Conservation (phyloP, 1,284 basidiomycete species). For the Pyrrhoderma noxium region DNA sequence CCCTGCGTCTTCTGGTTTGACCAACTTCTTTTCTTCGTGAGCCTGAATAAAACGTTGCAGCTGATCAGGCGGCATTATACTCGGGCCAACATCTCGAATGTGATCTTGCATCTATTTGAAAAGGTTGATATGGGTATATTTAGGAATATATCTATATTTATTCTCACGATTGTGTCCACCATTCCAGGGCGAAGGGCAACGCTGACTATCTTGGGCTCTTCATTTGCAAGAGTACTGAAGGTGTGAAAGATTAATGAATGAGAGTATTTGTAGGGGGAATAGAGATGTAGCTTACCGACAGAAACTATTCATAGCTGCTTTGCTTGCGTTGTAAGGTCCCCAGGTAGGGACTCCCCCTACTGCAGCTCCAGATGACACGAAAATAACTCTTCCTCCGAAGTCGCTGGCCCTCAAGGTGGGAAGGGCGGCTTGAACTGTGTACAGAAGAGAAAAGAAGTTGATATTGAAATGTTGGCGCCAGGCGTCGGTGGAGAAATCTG, state of each 20-base stretch:
- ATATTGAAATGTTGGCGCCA: conserved; percentile 70
- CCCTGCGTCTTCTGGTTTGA: conserved; percentile 64
- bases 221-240: conserved; percentile 69
- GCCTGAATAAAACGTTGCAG: conserved; percentile 53
- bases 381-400: conserved; percentile 60
- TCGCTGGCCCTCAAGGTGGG: conserved; percentile 59
- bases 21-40: conserved; percentile 56
- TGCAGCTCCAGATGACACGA: conserved; percentile 79
- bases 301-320: conserved; percentile 83
- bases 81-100: conserved; percentile 41
- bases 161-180: conserved; percentile 69
- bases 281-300: conserved; percentile 53
- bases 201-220: conserved; percentile 68
- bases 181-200: conserved; percentile 81
- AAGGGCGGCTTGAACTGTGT: conserved; percentile 55
- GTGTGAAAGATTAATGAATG: not conserved
- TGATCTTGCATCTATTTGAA: conserved; percentile 59
- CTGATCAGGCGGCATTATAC: conserved; percentile 45
- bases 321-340: conserved; percentile 74
- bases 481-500: conserved; percentile 29
- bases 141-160: too few species aligned
- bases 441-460: conserved; percentile 79
- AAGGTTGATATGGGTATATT: not conserved
- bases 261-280: not conserved
- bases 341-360: conserved; percentile 59